Conservation (phyloP, 2,329 filamentous ascomycete genomes). For the Rugonectria rugulosa region DNA sequence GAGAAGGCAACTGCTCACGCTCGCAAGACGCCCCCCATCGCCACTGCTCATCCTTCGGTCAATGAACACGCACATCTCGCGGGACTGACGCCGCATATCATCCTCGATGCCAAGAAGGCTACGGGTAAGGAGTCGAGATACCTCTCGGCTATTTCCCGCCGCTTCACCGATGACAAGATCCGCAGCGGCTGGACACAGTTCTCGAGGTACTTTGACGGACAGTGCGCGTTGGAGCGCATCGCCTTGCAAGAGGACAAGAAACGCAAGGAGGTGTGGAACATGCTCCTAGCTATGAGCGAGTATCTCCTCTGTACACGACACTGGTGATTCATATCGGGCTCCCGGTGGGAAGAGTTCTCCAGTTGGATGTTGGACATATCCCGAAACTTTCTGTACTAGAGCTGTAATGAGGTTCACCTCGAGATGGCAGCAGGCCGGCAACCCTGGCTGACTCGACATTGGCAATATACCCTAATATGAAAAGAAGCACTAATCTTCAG, state of each 20-base stretch:
- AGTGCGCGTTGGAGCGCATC: constrained; percentile 84
- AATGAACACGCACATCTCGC: constrained; percentile 66
- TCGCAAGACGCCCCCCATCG: constrained; percentile 56
- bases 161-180: constrained; percentile 64
- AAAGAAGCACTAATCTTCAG: too few species aligned
- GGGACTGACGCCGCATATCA: constrained; percentile 68
- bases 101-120: constrained; percentile 80
- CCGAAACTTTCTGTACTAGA: too few species aligned
- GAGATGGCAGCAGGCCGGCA: too few species aligned
- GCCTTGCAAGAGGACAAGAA: constrained; percentile 86
- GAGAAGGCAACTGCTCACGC: constrained; percentile 64
- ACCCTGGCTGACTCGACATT: too few species aligned
- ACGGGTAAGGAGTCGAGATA: constrained; percentile 81
- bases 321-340: constrained; percentile 59
- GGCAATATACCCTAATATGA: too few species aligned
- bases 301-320: constrained; percentile 73
- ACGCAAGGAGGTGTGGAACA: constrained; percentile 78
- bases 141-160: constrained; percentile 64
- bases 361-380: too few species aligned
- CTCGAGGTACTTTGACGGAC: constrained; percentile 88
- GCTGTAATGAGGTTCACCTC: too few species aligned
- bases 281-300: constrained; percentile 71
- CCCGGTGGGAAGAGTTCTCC: too few species aligned
- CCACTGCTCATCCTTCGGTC: constrained; percentile 62
- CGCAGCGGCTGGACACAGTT: constrained; percentile 76